Evolutionary conservation across 2,329 filamentous ascomycete species (phyloP).

Genomic region (Epichloe glyceriae): DNA sequence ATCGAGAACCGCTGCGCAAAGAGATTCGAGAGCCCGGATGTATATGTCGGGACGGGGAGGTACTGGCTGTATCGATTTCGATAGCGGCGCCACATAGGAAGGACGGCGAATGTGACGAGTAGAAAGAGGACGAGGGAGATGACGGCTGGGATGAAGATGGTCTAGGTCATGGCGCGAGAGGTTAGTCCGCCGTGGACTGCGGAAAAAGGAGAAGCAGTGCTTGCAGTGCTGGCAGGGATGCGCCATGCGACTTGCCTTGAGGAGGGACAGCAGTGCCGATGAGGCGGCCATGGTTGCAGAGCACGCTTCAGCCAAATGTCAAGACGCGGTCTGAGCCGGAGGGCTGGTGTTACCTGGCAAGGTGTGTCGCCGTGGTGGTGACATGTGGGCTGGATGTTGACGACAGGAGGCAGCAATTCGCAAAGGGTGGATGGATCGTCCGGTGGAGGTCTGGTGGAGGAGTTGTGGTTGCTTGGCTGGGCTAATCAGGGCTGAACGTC

Average conservation of each 20-base stretch:
- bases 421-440: neutral
- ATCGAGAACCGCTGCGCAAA: constrained; percentile 21
- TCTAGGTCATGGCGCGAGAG: constrained; percentile 33
- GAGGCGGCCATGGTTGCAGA: neutral
- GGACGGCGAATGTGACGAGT: constrained; percentile 47
- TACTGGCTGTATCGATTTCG: constrained; percentile 61
- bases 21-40: constrained; percentile 39
- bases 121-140: constrained; percentile 60
- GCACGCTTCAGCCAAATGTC: neutral
- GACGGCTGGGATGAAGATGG: constrained; percentile 54
- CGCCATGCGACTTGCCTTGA: constrained; percentile 20
- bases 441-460: neutral
- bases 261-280: constrained; percentile 14
- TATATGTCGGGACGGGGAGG: constrained; percentile 51
- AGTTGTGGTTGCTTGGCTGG: no score
- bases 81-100: constrained; percentile 59
- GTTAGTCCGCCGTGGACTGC: neutral
- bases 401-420: neutral
- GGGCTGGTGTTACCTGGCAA: neutral
- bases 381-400: neutral
- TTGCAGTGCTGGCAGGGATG: neutral
- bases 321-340: neutral
- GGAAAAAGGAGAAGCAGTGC: neutral
- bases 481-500: no score
- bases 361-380: neutral